Base-by-base conservation (phyloP, 2,329 filamentous ascomycete species). In the Cephalotrichum gorgonifer region DNA sequence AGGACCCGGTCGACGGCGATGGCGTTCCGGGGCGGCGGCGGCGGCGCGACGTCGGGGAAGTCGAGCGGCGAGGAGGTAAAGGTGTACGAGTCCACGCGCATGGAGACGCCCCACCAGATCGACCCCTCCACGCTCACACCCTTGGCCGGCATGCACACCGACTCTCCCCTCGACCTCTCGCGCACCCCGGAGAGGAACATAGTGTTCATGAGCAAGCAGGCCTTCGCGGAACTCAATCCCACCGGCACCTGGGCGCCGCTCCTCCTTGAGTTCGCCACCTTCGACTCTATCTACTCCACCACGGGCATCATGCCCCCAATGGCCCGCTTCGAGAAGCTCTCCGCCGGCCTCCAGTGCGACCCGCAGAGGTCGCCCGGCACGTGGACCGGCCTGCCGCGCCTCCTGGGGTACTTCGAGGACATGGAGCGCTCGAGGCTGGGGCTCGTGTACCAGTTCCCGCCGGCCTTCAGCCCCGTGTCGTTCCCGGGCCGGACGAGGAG, bases 391-490 rank as follows among this genome's bases (percentile, higher is more conserved):
- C 58, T 83, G 9, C 77, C 81, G 15, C 72, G 75, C 22, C 66
- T 85, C 42, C 64, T 84, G 12, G 81, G 78, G 2, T 90, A 88
- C 58, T 88, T 88, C 56, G 85, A 90, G 60, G 86, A 90, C 56
- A 73, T 84, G 48, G 75, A 79, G 17, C 71, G 78, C 48, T 81
- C 86, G 1, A 75, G 86, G 9, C 78, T 88, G 48, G 86, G 86
- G 5, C 70, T 91, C 11, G 75, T 91, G 11, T 91, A 88, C 57
- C 81, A 85, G 45, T 78, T 90, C 27, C 86, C 86, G 2, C 72
- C 76, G 1, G 71, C 75, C 8, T 84, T 86, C 64, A 75, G 78
- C 53, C 69, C 79, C 9, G 70, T 80, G 9, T 73, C 73, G 3
- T 73, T 76, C 35, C 74, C 78, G 50, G 65, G 67, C 23, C 63